Percentiles rank a stretch among this genome's conserved stretches.
These are phyloP conservation scores for Endogone sp. DNA, from an alignment of 192 early-diverging fungal genomes.

Conservation along the genomic window DNA sequence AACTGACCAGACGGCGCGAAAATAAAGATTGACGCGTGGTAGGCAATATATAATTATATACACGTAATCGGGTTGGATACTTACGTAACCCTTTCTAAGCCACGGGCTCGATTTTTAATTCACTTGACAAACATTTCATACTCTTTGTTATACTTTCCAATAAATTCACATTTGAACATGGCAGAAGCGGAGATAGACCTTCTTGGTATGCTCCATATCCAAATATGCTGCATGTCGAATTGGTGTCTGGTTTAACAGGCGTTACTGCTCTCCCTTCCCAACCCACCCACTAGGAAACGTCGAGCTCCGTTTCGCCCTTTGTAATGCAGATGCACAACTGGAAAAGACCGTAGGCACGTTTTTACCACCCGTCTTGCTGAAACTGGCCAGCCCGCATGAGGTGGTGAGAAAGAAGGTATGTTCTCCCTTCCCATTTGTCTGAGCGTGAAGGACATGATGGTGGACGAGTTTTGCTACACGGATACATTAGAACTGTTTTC, in stretches of 20 bases:
- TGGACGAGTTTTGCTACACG: too few species aligned
- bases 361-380: conserved; percentile 65
- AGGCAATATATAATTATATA: background rate
- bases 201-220: too few species aligned
- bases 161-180: too few species aligned
- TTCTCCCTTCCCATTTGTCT: background rate
- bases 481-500: too few species aligned
- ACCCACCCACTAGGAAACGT: conserved; percentile 63
- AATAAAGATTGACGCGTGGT: background rate
- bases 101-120: background rate
- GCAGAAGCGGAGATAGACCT: background rate
- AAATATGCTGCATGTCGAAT: too few species aligned
- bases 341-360: conserved; percentile 58
- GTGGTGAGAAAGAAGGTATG: conserved; percentile 39
- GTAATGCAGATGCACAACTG: conserved; percentile 62
- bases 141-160: too few species aligned
- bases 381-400: conserved; percentile 51
- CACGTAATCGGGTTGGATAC: background rate
- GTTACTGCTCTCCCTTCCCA: too few species aligned
- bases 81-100: background rate
- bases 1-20: too few species aligned
- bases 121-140: too few species aligned
- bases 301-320: conserved; percentile 70
- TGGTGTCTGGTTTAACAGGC: background rate
- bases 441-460: background rate